Conservation (phyloP, 225 moss, liverwort and hornwort genomes). For the Lunularia cruciata region DNA sequence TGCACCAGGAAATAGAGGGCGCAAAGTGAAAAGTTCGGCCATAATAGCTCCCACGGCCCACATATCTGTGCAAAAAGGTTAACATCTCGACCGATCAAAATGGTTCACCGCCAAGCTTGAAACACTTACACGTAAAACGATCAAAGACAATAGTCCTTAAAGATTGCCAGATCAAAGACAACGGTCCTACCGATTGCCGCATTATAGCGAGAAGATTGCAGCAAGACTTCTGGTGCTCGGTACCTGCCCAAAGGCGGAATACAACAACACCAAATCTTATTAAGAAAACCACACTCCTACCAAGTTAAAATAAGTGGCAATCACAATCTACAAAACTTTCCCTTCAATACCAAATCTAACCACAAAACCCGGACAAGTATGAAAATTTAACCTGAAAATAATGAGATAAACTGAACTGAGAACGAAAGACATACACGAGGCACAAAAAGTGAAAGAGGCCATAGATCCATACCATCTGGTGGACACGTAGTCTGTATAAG, state of each 20-base stretch:
- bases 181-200: slow-evolving; percentile 52
- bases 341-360: background rate
- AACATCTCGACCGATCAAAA: too few relatives aligned
- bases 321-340: too few relatives aligned
- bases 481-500: slow-evolving; percentile 70
- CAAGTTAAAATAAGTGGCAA: too few relatives aligned
- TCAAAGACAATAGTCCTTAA: too few relatives aligned
- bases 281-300: background rate
- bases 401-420: background rate
- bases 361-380: background rate
- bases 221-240: slow-evolving; percentile 66
- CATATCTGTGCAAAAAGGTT: slow-evolving; percentile 45
- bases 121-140: too few relatives aligned
- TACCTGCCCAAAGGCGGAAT: slow-evolving; percentile 46
- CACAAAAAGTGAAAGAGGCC: background rate
- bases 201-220: slow-evolving; percentile 65
- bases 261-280: background rate
- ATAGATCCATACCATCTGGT: slow-evolving; percentile 57
- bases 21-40: slow-evolving; percentile 90
- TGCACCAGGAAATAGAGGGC: slow-evolving; percentile 83
- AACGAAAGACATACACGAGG: background rate
- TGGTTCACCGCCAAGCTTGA: too few relatives aligned
- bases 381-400: too few relatives aligned
- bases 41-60: slow-evolving; percentile 97
- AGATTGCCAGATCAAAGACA: too few relatives aligned